phyloP scores from a whole-genome alignment of 2,329 filamentous ascomycete species.

The Botrytis sinoallii region DNA sequence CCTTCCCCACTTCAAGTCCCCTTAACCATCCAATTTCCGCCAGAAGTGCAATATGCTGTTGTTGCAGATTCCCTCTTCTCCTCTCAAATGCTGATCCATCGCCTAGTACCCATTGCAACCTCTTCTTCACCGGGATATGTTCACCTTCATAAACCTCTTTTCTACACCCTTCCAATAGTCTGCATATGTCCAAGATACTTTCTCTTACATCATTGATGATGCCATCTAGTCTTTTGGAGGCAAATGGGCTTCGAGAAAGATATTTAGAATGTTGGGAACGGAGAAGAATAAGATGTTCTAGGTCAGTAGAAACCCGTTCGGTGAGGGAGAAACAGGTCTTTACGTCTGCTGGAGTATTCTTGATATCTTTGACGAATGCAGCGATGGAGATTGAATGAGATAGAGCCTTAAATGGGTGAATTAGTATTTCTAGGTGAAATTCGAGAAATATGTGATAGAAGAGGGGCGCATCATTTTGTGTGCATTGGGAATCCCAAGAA shows the following conservation, averaged over 20 bases:
- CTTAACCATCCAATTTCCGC: slow-evolving; percentile 15
- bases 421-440: background rate
- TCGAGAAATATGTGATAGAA: background rate
- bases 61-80: slow-evolving; percentile 10
- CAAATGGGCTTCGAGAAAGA: background rate
- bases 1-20: background rate
- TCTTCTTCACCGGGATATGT: background rate
- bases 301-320: background rate
- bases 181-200: background rate
- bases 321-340: slow-evolving; percentile 10
- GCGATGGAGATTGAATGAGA: background rate
- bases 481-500: background rate
- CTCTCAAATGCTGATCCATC: slow-evolving; percentile 12
- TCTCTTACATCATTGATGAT: background rate
- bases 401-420: background rate
- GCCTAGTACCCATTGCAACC: slow-evolving; percentile 14
- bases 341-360: slow-evolving; percentile 12
- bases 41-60: slow-evolving; percentile 15
- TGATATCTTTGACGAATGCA: slow-evolving; percentile 6
- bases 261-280: background rate
- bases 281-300: slow-evolving; percentile 7
- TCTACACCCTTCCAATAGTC: background rate
- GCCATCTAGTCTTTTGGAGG: background rate
- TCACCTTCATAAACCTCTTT: background rate
- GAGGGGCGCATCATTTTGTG: background rate